Percentiles rank a stretch among this genome's conserved stretches.
phyloP scores from a whole-genome alignment of 2,329 filamentous ascomycete genomes.

The Helminthosporium solani region DNA sequence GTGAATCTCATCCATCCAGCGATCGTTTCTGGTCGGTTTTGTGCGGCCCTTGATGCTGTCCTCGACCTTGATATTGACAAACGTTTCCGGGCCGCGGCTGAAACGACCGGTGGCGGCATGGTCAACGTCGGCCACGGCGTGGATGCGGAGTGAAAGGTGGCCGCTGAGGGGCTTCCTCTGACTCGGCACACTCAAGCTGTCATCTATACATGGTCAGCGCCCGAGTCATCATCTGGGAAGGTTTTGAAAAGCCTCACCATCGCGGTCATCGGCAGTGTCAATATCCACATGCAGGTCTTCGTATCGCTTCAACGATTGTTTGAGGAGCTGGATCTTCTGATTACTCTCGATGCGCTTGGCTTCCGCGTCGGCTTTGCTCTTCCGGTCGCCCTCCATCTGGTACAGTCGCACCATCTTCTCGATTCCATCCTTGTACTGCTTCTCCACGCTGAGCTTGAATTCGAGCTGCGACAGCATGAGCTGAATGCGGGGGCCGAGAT shows the following conservation, averaged over 20 bases:
- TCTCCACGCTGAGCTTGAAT: constrained; percentile 98
- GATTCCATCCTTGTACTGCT: constrained; percentile 97
- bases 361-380: constrained; percentile 91
- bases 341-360: constrained; percentile 89
- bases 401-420: constrained; percentile 99
- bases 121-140: constrained; percentile 90
- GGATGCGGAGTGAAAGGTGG: constrained; percentile 80
- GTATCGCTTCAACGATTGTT: constrained; percentile 94
- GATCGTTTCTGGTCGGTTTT: constrained; percentile 78
- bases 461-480: constrained; percentile 98
- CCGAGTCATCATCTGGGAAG: no score
- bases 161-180: constrained; percentile 94
- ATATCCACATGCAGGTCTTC: constrained; percentile 96
- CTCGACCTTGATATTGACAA: constrained; percentile 94
- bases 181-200: constrained; percentile 93
- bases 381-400: constrained; percentile 93
- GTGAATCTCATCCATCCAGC: constrained; percentile 89
- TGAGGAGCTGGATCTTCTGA: constrained; percentile 94
- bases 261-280: constrained; percentile 71
- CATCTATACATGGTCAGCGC: constrained; percentile 62
- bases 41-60: constrained; percentile 89
- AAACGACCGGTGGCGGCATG: constrained; percentile 83
- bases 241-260: constrained; percentile 61
- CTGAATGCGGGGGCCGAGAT: constrained; percentile 95
- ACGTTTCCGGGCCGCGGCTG: constrained; percentile 88